These are phyloP conservation scores for Cladosporium sp. DNA, from an alignment of 2,329 filamentous ascomycete species.

Conservation along the genomic window DNA sequence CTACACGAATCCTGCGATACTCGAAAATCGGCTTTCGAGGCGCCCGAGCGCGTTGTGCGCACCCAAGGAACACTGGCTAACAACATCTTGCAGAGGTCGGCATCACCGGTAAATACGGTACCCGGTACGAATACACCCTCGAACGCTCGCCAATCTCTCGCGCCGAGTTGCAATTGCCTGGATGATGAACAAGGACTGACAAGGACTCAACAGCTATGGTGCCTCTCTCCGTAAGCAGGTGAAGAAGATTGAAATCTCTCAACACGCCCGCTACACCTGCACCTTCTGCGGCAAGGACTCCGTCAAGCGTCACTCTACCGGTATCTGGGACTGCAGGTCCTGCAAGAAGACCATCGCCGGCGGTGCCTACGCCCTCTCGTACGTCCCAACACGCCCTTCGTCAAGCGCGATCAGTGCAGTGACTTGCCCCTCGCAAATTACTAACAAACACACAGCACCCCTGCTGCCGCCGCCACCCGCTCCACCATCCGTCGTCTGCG, in stretches of 20 bases:
- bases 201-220: constrained; percentile 67
- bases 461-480: constrained; percentile 87
- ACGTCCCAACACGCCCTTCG: constrained; percentile 51
- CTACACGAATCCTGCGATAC: background rate
- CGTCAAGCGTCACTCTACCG: constrained; percentile 69
- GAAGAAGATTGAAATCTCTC: constrained; percentile 99
- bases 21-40: background rate
- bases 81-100: constrained; percentile 62
- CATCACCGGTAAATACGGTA: constrained; percentile 98
- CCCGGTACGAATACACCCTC: constrained; percentile 61
- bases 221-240: constrained; percentile 99
- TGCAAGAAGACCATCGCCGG: constrained; percentile 93
- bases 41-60: constrained; percentile 1
- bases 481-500: constrained; percentile 95
- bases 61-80: constrained; percentile 6
- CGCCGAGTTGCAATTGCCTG: background rate
- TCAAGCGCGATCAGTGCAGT: constrained; percentile 75
- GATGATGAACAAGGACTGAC: constrained; percentile 2
- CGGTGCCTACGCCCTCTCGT: constrained; percentile 95
- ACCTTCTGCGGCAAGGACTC: constrained; percentile 98
- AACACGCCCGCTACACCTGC: constrained; percentile 96
- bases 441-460: constrained; percentile 58
- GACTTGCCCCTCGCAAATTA: background rate
- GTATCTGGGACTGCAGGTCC: constrained; percentile 94
- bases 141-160: constrained; percentile 1